These are phyloP conservation scores for Helotiales sp. DNA, from an alignment of 2,329 filamentous ascomycete species.

Conservation along the genomic window DNA sequence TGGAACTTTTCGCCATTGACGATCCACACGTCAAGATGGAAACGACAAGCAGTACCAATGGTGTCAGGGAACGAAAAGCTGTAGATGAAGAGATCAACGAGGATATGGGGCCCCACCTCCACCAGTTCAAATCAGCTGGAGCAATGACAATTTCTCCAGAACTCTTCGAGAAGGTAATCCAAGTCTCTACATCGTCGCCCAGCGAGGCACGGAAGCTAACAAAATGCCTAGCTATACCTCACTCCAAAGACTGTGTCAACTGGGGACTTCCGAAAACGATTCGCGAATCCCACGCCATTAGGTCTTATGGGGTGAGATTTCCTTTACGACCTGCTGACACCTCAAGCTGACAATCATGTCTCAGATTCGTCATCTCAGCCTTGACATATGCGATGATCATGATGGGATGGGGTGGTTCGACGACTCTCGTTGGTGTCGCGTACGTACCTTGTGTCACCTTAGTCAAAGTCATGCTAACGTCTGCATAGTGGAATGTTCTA, in stretches of 20 bases:
- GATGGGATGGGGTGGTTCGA: slow-evolving; percentile 29
- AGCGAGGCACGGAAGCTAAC: neutral
- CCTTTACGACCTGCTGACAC: neutral
- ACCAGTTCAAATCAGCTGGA: slow-evolving; percentile 16
- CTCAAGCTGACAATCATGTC: neutral
- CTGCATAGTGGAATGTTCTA: slow-evolving; percentile 25
- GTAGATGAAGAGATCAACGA: neutral
- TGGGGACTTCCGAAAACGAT: slow-evolving; percentile 24
- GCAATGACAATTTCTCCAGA: slow-evolving; percentile 28
- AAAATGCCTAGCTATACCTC: slow-evolving; percentile 20
- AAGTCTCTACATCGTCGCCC: neutral
- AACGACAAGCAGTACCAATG: too few relatives aligned
- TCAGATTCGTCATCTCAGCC: slow-evolving; percentile 39
- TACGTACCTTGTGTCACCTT: neutral
- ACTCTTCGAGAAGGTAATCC: slow-evolving; percentile 26
- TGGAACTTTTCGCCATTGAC: too few relatives aligned
- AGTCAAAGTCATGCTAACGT: neutral
- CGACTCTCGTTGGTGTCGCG: slow-evolving; percentile 19
- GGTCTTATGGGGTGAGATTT: slow-evolving; percentile 26
- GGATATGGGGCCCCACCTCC: slow-evolving; percentile 9
- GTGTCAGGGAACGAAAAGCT: neutral
- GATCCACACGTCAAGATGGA: neutral
- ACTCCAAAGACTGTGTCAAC: slow-evolving; percentile 20
- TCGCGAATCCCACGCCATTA: slow-evolving; percentile 27
- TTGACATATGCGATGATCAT: slow-evolving; percentile 21